A percentile compares a stretch with the other conserved stretches of the same genome.
Conservation (phyloP, 306 rosid species). For the Inga oerstediana region DNA sequence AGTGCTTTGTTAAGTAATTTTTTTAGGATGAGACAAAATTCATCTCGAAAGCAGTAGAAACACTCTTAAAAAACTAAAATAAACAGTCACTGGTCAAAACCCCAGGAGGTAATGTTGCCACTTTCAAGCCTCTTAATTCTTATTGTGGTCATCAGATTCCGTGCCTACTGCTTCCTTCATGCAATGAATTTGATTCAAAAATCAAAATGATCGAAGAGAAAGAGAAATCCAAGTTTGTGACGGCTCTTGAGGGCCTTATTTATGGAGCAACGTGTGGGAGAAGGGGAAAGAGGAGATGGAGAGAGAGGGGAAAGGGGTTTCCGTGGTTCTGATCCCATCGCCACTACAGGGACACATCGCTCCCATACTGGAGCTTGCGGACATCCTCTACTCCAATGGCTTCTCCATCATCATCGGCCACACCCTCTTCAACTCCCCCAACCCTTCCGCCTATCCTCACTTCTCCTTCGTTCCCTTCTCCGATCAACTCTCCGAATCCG, state of each 20-base stretch:
- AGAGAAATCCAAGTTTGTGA: background rate
- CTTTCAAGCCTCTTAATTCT: too few relatives aligned
- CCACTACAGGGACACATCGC: background rate
- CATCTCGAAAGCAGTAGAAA: too few relatives aligned
- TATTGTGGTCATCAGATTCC: too few relatives aligned
- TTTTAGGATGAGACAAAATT: too few relatives aligned
- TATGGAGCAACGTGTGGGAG: background rate
- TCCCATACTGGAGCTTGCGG: background rate
- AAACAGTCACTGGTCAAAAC: too few relatives aligned
- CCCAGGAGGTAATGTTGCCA: too few relatives aligned
- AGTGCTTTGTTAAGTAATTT: too few relatives aligned
- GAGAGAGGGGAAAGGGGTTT: background rate
- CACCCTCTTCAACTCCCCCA: background rate
- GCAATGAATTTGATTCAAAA: too few relatives aligned
- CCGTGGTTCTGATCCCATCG: background rate
- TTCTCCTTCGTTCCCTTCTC: background rate
- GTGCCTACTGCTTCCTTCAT: too few relatives aligned
- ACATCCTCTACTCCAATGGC: background rate
- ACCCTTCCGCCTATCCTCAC: background rate
- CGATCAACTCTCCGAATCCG: background rate
- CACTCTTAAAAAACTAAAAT: too few relatives aligned
- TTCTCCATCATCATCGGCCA: background rate
- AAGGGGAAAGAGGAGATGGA: background rate
- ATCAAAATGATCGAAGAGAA: background rate
- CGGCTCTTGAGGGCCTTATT: background rate